Base-by-base conservation (phyloP, 228 moss, liverwort and hornwort genomes). In the Sphagnum fallax region DNA sequence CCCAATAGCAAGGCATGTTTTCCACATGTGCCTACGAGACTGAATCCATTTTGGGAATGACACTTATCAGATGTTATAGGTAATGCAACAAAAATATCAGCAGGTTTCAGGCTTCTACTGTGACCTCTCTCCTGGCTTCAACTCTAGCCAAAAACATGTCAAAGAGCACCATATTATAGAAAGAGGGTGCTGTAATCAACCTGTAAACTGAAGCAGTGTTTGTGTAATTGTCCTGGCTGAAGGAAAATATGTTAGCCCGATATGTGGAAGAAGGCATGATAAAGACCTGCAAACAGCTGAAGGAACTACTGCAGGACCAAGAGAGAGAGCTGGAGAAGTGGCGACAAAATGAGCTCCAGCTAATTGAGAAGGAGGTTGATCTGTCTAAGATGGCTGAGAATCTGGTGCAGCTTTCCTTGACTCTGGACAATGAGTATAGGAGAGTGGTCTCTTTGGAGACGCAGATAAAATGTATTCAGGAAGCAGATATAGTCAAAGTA, bases 251-350 rank as follows among this genome's bases (percentile, higher is more conserved):
- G 53, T 59, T 73, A 10, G 50, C 47, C 13, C 72, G 75, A 52
- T 49, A 77, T 16, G 63, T 80, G 48, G 69, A 72, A 4, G 77
- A 80, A 11, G 63, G 74, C 55, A 76, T 48, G 52, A 18, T 52
- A 10, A 75, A 77, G 50, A 69, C 77, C 50, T 48, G 50, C 12
- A 70, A 48, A 6, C 75, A 77, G 65, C 72, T 77, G 52, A 57
- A 67, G 69, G 77, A 75, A 52, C 61, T 75, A 66, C 60, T 80
- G 50, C 74, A 71, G 18, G 80, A 70, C 60, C 68, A 62, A 60
- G 80, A 80, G 68, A 63, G 52, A 60, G 70, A 68, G 47, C 72
- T 84, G 57, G 80, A 55, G 48, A 84, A 73, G 73, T 65, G 72
- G 53, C 66, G 74, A 67, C 70, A 74, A 52, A 76, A 62, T 65